Evolutionary conservation across 1,139 yeast genomes (phyloP).

Genomic region (Pichia norvegensis): DNA sequence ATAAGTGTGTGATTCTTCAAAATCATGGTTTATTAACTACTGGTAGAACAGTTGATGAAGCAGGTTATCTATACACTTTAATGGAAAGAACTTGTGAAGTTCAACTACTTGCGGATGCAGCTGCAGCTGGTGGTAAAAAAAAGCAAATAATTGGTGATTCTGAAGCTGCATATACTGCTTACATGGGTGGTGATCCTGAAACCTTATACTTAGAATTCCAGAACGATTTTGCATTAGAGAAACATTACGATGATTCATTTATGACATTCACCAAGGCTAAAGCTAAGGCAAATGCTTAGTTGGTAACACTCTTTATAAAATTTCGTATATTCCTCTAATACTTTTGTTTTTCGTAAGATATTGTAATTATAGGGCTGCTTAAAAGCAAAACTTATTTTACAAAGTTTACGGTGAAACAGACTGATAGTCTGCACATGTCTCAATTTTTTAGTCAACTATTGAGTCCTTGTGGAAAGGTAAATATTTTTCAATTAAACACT

Average conservation of each 20-base stretch:
- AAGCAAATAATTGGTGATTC: conserved; percentile 46
- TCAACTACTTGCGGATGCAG: conserved; percentile 61
- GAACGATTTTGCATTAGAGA: conserved; percentile 48
- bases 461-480: no score
- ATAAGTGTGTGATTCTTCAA: conserved; percentile 53
- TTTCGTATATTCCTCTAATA: neutral
- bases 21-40: conserved; percentile 77
- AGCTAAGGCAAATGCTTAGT: neutral
- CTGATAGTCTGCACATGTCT: no score
- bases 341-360: neutral
- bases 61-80: conserved; percentile 62
- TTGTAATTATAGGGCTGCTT: neutral
- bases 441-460: no score
- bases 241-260: conserved; percentile 24
- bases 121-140: conserved; percentile 31
- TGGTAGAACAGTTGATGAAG: conserved; percentile 75
- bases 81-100: conserved; percentile 65
- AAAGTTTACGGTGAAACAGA: no score
- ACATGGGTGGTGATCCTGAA: conserved; percentile 57
- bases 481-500: no score
- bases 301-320: no score
- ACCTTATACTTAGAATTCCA: conserved; percentile 67
- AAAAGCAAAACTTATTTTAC: no score
- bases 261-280: conserved; percentile 18
- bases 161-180: conserved; percentile 62